Conservation (phyloP, 1,284 basidiomycete species). For the Neonothopanus nambi region DNA sequence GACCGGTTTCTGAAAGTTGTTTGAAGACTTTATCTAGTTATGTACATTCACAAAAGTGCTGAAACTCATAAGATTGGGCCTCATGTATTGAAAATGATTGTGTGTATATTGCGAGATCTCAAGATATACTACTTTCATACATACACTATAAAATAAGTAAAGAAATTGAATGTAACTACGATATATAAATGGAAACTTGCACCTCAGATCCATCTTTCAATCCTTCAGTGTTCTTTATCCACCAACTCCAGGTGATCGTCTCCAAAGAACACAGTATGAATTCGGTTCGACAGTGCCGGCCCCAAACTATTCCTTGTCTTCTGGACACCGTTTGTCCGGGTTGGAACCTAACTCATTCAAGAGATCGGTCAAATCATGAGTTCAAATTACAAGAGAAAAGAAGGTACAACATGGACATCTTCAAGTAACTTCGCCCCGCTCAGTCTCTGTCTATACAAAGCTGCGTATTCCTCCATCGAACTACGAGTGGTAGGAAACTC, state of each 20-base stretch:
- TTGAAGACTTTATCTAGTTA: no score
- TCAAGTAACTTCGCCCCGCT: not conserved
- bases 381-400: not conserved
- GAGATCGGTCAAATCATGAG: not conserved
- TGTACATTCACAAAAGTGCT: no score
- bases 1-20: no score
- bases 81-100: no score
- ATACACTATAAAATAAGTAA: no score
- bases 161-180: no score
- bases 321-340: not conserved
- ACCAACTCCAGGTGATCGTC: conserved; percentile 7
- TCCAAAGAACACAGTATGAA: conserved; percentile 4
- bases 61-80: no score
- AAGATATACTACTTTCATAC: no score
- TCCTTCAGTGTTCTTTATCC: not conserved
- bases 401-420: not conserved
- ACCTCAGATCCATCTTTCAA: no score
- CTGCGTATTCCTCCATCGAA: conserved; percentile 18
- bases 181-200: no score
- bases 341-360: not conserved
- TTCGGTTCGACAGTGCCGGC: conserved; percentile 5
- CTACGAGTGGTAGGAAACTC: conserved; percentile 12
- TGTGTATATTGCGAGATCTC: no score
- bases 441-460: not conserved
- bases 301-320: conserved; percentile 2